These are phyloP conservation scores for Usnea hakonensis DNA, from an alignment of 495 filamentous ascomycete species.

Conservation along the genomic window DNA sequence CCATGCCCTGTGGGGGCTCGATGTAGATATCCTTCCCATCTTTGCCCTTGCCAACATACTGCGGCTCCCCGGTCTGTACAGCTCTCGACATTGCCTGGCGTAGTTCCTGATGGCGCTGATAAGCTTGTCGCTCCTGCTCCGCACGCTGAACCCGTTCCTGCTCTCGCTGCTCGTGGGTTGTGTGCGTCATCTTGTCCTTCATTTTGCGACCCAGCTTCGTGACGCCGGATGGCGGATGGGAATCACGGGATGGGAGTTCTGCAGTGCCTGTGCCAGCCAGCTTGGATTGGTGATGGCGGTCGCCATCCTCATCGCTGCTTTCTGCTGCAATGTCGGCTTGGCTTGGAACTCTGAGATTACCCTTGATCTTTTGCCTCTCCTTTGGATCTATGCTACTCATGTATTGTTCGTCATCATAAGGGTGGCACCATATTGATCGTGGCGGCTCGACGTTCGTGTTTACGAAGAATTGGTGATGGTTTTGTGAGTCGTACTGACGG, in stretches of 20 bases:
- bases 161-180: conserved; percentile 40
- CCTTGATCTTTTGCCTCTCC: conserved; percentile 33
- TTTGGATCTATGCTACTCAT: conserved; percentile 30
- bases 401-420: conserved; percentile 44
- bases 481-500: conserved; percentile 36
- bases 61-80: conserved; percentile 38
- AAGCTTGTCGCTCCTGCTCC: conserved; percentile 32
- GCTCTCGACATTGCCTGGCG: conserved; percentile 37
- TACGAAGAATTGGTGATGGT: conserved; percentile 45
- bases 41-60: conserved; percentile 37
- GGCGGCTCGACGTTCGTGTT: conserved; percentile 40
- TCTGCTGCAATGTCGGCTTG: conserved; percentile 36
- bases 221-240: conserved; percentile 20
- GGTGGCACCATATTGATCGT: conserved; percentile 43
- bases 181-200: conserved; percentile 41
- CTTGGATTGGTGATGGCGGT: conserved; percentile 16
- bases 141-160: conserved; percentile 30
- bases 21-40: conserved; percentile 42
- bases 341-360: conserved; percentile 29
- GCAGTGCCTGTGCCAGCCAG: conserved; percentile 7
- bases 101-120: conserved; percentile 32
- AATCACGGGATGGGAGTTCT: conserved; percentile 12
- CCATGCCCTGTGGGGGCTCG: conserved; percentile 31
- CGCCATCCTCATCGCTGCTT: conserved; percentile 36
- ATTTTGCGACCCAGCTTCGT: conserved; percentile 38